Base-by-base conservation (phyloP, 164 flowering plant genomes). In the Vitis labrusca region DNA sequence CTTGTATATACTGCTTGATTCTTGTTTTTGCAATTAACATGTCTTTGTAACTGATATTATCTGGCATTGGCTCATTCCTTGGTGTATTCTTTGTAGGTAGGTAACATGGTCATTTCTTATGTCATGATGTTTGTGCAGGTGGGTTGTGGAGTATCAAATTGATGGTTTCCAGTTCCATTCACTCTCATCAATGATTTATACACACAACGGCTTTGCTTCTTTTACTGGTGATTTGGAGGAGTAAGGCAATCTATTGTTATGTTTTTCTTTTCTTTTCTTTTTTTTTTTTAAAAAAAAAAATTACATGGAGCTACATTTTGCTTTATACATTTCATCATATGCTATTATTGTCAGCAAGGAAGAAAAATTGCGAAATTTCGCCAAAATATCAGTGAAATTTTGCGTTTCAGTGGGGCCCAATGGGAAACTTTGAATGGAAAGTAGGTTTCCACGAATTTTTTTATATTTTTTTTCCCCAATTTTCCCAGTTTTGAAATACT, bases 141-240 rank as follows among this genome's bases (percentile, higher is more conserved):
- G 99, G 99, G 84, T 88, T 52, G 84, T 50, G 68, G 99, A 93
- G 82, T 95, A 95, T 85, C 89, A 85, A 55, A 78, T 95, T 77
- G 99, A 95, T 83, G 99, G 99, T 71, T 95, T 86, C 80, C 89
- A 90, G 64, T 95, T 95, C 73, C 99, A 95, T 77, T 95, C 99
- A 47, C 89, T 95, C 62, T 75, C 98, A 29, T 95, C 99, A 50
- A 95, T 93, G 99, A 80, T 93, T 71, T 95, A 95, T 70, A 93
- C 93, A 5, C 99, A 95, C 85, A 95, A 95, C 76, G 99, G 99
- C 60, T 95, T 95, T 87, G 97, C 97, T 76, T 74, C 92, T 69
- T 93, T 95, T 79, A 89, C 97, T 37, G 98, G 98, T 50, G 96
- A 93, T 68, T 59, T 89, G 72, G 99, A 95, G 37, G 98, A 95